Evolutionary conservation across 2,329 filamentous ascomycete genomes (phyloP).

Genomic region (Epichloe glyceriae): DNA sequence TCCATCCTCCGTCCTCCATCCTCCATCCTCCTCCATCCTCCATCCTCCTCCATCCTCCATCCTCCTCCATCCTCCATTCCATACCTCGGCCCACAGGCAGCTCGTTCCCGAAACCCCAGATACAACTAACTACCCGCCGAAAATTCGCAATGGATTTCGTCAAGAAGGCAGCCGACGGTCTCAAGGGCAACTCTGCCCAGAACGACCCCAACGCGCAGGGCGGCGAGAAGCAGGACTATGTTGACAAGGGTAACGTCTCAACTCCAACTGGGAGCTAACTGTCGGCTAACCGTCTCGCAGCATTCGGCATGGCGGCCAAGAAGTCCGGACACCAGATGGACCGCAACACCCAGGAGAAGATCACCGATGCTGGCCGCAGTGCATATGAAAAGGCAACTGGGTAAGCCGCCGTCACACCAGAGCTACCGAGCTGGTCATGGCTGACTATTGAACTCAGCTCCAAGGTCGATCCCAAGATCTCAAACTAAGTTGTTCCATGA

Average conservation of each 20-base stretch:
- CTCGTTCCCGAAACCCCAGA: background rate
- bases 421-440: background rate
- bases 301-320: slow-evolving; percentile 17
- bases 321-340: slow-evolving; percentile 24
- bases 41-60: no score
- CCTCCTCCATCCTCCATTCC: no score
- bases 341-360: slow-evolving; percentile 24
- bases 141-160: slow-evolving; percentile 24
- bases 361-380: slow-evolving; percentile 22
- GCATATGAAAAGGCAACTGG: slow-evolving; percentile 25
- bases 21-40: no score
- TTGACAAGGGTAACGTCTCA: slow-evolving; percentile 22
- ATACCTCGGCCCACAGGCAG: background rate
- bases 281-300: slow-evolving; percentile 11
- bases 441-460: slow-evolving; percentile 7
- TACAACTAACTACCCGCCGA: background rate
- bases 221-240: slow-evolving; percentile 20
- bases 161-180: slow-evolving; percentile 20
- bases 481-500: slow-evolving; percentile 16
- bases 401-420: slow-evolving; percentile 12
- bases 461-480: slow-evolving; percentile 21
- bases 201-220: slow-evolving; percentile 8
- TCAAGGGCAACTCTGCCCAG: slow-evolving; percentile 8
- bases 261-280: no score
- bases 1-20: no score